Base-by-base conservation (phyloP, 2,329 filamentous ascomycete species). In the Aspergillus texensis region DNA sequence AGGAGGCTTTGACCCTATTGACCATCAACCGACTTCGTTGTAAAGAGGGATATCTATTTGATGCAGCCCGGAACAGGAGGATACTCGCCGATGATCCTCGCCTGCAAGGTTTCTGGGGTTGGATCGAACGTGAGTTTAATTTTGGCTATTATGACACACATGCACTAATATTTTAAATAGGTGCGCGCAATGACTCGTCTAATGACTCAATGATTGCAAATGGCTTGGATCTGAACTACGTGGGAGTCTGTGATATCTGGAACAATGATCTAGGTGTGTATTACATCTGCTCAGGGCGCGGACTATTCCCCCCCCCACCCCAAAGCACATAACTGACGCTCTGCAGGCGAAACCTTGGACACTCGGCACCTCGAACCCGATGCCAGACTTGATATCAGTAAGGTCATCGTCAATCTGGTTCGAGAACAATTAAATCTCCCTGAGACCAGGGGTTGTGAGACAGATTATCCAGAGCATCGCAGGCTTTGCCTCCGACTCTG, bases 191-290 rank as follows among this genome's bases (percentile, higher is more conserved):
- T 16, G 74, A 78, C 55, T 79, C 80, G 43, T 68, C 78, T 48
- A 78, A 81, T 36, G 79, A 83, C 36, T 82, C 82, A 9, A 88
- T 89, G 85, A 79, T 86, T 12, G 79, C 83, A 28, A 82, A 84
- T 55, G 80, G 80, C 1, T 74, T 88, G 19, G 88, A 89, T 70
- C 73, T 89, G 58, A 88, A 85, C 68, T 89, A 86, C 70, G 73
- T 89, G 24, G 88, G 88, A 2, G 81, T 90, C 12, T 81, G 80
- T 64, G 82, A 81, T 45, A 80, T 89, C 16, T 89, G 86, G 86
- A 83, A 81, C 56, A 84, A 85, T 67, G 83, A 84, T 52, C 74
- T 88, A 28, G 83, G 84, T 77, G 79, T n/a, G 26, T 39, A 8
- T 5, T 24, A 16, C 39, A 6, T 19, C 21, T 30, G 16, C 16